Base-by-base conservation (phyloP, 2,329 filamentous ascomycete species). In the Xylaria sp. region DNA sequence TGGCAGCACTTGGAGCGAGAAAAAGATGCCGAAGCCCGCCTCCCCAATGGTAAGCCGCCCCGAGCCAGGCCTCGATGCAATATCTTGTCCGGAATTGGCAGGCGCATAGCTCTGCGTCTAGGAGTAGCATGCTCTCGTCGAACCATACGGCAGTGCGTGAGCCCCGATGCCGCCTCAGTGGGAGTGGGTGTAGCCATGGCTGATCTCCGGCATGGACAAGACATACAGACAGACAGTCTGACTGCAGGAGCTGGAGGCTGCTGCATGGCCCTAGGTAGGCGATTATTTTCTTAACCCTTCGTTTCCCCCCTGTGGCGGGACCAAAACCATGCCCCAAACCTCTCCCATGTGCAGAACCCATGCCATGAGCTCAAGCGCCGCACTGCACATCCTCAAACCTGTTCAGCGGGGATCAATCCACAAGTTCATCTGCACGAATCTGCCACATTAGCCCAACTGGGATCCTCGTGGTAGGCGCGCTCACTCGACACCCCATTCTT, bases 21-120 rank as follows among this genome's bases (percentile, higher is more conserved):
- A 64, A 65, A 61, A 69, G 31, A 67, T 69, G 69, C 69, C 69
- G 69, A 71, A 70, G 64, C 12, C 64, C 67, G 63, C 67, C 57
- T 67, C 58, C 63, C 64, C 67, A 67, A 69, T 69, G 62, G 62
- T 65, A 69, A 69, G 64, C 64, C 39, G 63, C 60, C 49, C 64
- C 43, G 41, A 39, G 41, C 61, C 31, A 57, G 57, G 64, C 31
- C 31, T 59, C 57, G 58, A 67, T 65, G 60, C 61, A 65, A 69
- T 66, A 64, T 62, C 62, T 36, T 65, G 64, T 62, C 67, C 61
- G 25, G 46, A 71, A 64, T 62, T 64, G 66, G 66, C 64, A 71
- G 69, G 69, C 67, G 55, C 52, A 58, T 64, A 56, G 58, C 49
- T 54, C 55, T 67, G 67, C 58, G 39, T 55, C 55, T 60, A 23